Base-by-base conservation (phyloP, 1,284 basidiomycete species). In the Trichosporon coremiiforme region DNA sequence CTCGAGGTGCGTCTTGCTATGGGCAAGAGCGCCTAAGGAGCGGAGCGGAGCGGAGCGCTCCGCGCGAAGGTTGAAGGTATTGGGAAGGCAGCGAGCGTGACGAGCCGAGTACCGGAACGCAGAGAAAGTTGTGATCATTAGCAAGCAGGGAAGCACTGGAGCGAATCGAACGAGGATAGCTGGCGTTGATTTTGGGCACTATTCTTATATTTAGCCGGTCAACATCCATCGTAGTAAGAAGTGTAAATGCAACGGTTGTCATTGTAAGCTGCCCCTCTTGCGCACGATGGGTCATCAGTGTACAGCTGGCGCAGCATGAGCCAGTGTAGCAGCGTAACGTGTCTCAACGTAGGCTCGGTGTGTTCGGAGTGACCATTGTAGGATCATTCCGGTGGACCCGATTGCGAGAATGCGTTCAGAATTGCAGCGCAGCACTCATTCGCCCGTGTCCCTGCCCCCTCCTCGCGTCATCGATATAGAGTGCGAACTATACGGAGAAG, bases 1-100 rank as follows among this genome's bases (percentile, higher is more conserved):
- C 75, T 85, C 60, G 80, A 70, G 35, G 57, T 47, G 41, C 62
- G 71, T 6, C 69, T 73, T 2, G 36, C 60, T 10, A 22, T 64
- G 63, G 35, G 63, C 20, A 64, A 64, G 63, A 64, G 22, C 22
- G 36, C 63, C 20, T 64, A 64, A 29, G 35, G 8, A 10, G 8
- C 36, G 33, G 33, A 3, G 8, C 12, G 36, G 4, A n/a, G n/a
- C n/a, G n/a, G n/a, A n/a, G n/a, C n/a, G n/a, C 36, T 12, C 8
- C 36, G 36, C 36, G 5, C 36, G 36, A 12, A 45, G 3, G 2
- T 17, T 17, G 41, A 17, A 41, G 38, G 41, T 38, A 38, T 10
- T 12, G 36, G 6, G 8, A 12, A 45, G 5, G 13, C 2, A 17
- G 15, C 15, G 41, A 3, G 36, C 41, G 15, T 17, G 2, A 45